Evolutionary conservation across 139 green algal species (phyloP).

Genomic region (Gonium pectorale): DNA sequence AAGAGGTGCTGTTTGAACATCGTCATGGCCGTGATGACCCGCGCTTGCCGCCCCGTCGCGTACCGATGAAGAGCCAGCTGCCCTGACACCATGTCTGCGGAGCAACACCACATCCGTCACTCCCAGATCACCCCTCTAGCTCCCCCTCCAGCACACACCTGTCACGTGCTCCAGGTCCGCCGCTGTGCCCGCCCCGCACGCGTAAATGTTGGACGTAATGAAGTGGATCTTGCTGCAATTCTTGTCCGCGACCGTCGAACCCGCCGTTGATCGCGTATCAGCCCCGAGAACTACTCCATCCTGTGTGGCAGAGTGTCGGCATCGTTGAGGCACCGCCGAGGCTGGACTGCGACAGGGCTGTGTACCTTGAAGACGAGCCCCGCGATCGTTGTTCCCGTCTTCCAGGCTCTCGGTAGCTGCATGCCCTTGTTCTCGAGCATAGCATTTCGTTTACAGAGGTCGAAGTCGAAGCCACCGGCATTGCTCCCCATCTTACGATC

Average conservation of each 20-base stretch:
- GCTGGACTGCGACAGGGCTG: not conserved
- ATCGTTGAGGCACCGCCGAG: too few relatives aligned
- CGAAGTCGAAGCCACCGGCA: constrained; percentile 91
- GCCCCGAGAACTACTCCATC: constrained; percentile 98
- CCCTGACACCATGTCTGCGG: constrained; percentile 93
- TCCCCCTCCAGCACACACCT: constrained; percentile 59
- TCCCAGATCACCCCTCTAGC: not conserved
- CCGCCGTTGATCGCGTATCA: constrained; percentile 96
- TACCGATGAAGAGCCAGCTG: constrained; percentile 93
- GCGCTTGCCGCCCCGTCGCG: constrained; percentile 81
- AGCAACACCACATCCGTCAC: not conserved
- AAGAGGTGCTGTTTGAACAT: constrained; percentile 98
- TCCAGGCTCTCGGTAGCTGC: constrained; percentile 78
- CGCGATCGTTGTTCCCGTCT: constrained; percentile 98
- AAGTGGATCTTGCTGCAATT: constrained; percentile 99
- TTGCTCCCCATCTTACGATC: constrained; percentile 57
- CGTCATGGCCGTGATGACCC: constrained; percentile 94
- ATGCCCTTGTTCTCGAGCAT: constrained; percentile 83
- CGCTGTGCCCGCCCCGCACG: constrained; percentile 96
- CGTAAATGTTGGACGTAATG: constrained; percentile 99
- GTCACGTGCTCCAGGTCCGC: constrained; percentile 98
- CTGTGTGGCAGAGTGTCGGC: constrained; percentile 56
- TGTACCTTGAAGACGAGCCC: constrained; percentile 96
- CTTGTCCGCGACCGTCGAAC: constrained; percentile 97
- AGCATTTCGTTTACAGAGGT: constrained; percentile 90